Evolutionary conservation across 1,284 basidiomycete genomes (phyloP), one percentile per base, ranked within the genome.

Genomic region (Cryptococcus sp.): DNA sequence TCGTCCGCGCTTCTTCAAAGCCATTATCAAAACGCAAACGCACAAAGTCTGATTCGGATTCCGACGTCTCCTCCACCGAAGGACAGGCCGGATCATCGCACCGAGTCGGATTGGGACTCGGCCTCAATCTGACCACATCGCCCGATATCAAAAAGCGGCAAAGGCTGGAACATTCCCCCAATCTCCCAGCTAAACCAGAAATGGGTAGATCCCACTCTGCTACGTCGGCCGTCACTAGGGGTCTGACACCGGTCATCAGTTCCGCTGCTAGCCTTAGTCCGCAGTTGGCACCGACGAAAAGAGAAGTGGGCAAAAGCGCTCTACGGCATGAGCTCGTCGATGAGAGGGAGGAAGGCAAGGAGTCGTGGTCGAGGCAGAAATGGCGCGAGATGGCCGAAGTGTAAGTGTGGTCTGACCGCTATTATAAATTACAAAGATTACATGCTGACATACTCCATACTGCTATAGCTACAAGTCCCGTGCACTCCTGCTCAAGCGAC

Each of bases 401-500:
- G 69, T 71, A 50, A 58, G 67, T 67, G 0, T 8, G 10, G 27
- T 46, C 17, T 35, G 30, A 35, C 8, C 13, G 30, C 30, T 40
- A 27, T 16, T 38, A 25, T 20, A 23, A 55, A 20, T 25, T 20
- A n/a, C n/a, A 16, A 22, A 19, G 8, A 27, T 25, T 16, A 17
- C 22, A 41, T 20, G 5, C 35, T 41, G 23, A 47, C 49, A 42
- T 48, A 38, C 23, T 30, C 19, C 30, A 27, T 52, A 20, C 30
- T 52, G 30, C 7, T 23, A 3, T 53, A 71, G 69, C 53, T 60
- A 70, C 42, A 58, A 66, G 20, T 49, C 47, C 8, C 62, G 75
- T 20, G 73, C 73, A 0, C 61, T 72, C 19, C 54, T 62, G 8
- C 62, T 71, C 27, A 77, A 77, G 58, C 69, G 75, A 2, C 67